Evolutionary conservation across 257 asterid species (phyloP), one percentile per base, ranked within the genome.

Genomic region (Solanum virginianum): DNA sequence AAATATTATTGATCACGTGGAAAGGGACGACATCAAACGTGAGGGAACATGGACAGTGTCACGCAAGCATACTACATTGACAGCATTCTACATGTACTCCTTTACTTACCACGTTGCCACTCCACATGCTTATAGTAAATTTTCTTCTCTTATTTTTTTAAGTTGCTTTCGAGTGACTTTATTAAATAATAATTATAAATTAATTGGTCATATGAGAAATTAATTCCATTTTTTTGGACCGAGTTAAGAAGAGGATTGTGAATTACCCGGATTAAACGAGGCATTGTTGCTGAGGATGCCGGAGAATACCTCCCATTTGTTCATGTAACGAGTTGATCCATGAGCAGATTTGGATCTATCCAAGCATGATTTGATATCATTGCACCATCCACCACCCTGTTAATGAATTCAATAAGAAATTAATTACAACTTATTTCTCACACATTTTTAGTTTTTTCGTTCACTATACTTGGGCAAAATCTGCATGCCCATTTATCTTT

Each of bases 381-480:
- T 94, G 91, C 99, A 96, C 98, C 99, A 96, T 68, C 99, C 99
- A 79, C 99, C 99, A 66, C 99, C 99, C 99, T 94, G 63, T 53
- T 85, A 84, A 54, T 45, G 36, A 15, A 81, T 0, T 74, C 62
- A 69, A 68, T 14, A 49, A 13, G 20, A 18, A 69, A 83, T 69
- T 51, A 29, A 16, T 62, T 82, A 83, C 12, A 83, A 65, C 18
- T 63, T 24, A 24, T 80, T 56, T 39, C 16, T 39, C 53, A 16
- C 7, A 41, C 4, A 16, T 24, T 6, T 24, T 24, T 24, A 39
- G 70, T 5, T n/a, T 18, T 18, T 72, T 18, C 20, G 11, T 11
- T 9, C 57, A 75, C 60, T 17, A 53, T 77, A 79, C 49, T 79
- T 79, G 65, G 82, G 29, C 49, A 53, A 9, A 18, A 79, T n/a